phyloP scores from a whole-genome alignment of 106 monocot species.

The Narthecium ossifragum region DNA sequence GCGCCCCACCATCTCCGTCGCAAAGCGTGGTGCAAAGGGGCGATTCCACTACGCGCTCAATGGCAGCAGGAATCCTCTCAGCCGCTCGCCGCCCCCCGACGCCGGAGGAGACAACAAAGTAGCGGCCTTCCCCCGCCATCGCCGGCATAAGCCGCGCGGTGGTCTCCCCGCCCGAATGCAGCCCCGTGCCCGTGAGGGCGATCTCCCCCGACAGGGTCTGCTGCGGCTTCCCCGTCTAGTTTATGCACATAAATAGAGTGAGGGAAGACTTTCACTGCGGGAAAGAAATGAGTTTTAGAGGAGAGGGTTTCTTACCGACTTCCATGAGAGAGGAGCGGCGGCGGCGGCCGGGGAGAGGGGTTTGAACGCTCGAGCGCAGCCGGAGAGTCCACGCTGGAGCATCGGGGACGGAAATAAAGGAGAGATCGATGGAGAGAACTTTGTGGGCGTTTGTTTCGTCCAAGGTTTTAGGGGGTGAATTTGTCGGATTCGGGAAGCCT shows the following conservation, averaged over 20 bases:
- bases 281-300: no score
- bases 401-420: background rate
- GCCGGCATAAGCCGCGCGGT: constrained; percentile 57
- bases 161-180: constrained; percentile 62
- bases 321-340: constrained; percentile 50
- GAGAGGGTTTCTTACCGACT: constrained; percentile 19
- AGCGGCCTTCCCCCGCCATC: constrained; percentile 82
- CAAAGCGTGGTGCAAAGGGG: constrained; percentile 66
- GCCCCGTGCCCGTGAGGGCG: constrained; percentile 43
- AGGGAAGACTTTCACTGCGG: no score
- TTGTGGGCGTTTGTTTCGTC: no score
- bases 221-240: constrained; percentile 57
- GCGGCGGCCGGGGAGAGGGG: constrained; percentile 9
- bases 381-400: background rate
- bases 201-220: constrained; percentile 50
- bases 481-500: no score
- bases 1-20: constrained; percentile 16
- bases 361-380: constrained; percentile 6
- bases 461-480: no score
- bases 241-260: background rate
- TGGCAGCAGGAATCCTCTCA: constrained; percentile 49
- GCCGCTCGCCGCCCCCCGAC: background rate
- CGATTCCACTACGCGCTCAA: constrained; percentile 42
- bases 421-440: no score
- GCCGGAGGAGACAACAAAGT: constrained; percentile 63